A percentile compares a stretch with the other conserved stretches of the same genome.
phyloP scores from a whole-genome alignment of 176 grass and related monocot genomes.

The Musa acuminata region DNA sequence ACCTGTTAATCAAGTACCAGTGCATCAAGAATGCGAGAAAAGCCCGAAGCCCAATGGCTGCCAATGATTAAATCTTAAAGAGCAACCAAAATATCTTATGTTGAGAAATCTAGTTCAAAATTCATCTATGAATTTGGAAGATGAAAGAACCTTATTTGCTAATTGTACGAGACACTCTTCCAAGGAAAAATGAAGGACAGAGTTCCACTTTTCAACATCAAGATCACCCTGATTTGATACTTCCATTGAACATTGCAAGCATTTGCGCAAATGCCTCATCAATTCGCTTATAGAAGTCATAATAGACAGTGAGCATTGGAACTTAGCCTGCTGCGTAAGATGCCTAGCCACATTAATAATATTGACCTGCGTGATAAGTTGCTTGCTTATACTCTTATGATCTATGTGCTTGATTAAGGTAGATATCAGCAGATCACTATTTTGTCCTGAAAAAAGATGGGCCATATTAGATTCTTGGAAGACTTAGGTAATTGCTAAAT shows the following conservation, averaged over 20 bases:
- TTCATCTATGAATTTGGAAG: not conserved
- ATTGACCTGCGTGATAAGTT: constrained; percentile 46
- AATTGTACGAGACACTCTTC: constrained; percentile 73
- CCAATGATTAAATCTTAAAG: not conserved
- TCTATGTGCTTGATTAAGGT: constrained; percentile 82
- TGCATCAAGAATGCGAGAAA: not conserved
- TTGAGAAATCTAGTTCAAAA: constrained; percentile 1
- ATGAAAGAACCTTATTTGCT: constrained; percentile 55
- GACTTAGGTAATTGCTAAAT: not conserved
- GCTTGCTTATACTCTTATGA: constrained; percentile 74
- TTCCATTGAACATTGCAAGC: constrained; percentile 85
- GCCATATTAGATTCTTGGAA: not conserved
- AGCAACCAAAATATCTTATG: not conserved
- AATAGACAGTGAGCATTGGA: constrained; percentile 60
- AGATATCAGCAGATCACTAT: constrained; percentile 77
- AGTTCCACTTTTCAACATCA: constrained; percentile 42
- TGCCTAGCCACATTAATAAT: constrained; percentile 75
- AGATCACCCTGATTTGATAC: constrained; percentile 42
- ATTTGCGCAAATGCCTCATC: constrained; percentile 84
- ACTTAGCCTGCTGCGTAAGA: constrained; percentile 66
- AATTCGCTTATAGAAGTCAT: constrained; percentile 69
- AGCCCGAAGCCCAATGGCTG: not conserved
- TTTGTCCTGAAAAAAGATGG: constrained; percentile 50
- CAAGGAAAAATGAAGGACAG: constrained; percentile 56
- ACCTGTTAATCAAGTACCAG: constrained; percentile 43